A percentile compares a stretch with the other conserved stretches of the same genome.
Evolutionary conservation across 2,329 filamentous ascomycete genomes (phyloP).

Genomic region (Phaeophleospora eucalypticola): DNA sequence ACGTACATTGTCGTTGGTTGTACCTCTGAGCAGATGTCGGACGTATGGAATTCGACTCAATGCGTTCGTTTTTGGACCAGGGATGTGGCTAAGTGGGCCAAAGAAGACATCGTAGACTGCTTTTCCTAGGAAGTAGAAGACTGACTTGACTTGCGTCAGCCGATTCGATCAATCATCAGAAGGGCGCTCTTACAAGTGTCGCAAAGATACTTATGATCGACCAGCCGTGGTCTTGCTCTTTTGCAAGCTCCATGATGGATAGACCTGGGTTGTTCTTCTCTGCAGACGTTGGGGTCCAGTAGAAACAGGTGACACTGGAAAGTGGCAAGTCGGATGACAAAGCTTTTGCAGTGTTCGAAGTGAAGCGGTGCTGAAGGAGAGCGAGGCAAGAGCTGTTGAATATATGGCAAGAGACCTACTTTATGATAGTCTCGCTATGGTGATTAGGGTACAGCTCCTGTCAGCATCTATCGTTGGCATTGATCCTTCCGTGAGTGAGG

Average conservation of each 20-base stretch:
- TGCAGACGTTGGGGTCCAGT: neutral
- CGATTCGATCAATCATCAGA: neutral
- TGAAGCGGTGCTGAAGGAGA: too few species aligned
- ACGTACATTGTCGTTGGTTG: conserved; percentile 23
- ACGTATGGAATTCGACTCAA: conserved; percentile 24
- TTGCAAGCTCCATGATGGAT: conserved; percentile 8
- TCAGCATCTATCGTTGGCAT: too few species aligned
- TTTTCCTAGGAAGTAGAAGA: conserved; percentile 16
- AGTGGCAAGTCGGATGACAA: too few species aligned
- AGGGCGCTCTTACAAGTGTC: conserved; percentile 9
- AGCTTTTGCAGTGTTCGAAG: too few species aligned
- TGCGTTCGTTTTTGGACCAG: conserved; percentile 38
- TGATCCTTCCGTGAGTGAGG: too few species aligned
- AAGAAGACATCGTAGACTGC: conserved; percentile 40
- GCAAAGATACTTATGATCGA: conserved; percentile 12
- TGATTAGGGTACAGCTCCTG: too few species aligned
- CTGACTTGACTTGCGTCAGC: conserved; percentile 11
- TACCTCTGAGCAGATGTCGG: conserved; percentile 22
- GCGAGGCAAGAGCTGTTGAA: too few species aligned
- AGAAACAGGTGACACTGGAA: neutral
- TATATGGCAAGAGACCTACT: too few species aligned
- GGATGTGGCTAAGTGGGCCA: conserved; percentile 41
- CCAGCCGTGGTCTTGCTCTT: neutral
- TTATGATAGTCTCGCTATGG: too few species aligned
- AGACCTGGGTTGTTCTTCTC: neutral